A percentile compares a stretch with the other conserved stretches of the same genome.
phyloP scores from a whole-genome alignment of 1,284 basidiomycete genomes.

The Farysia itapuensis region DNA sequence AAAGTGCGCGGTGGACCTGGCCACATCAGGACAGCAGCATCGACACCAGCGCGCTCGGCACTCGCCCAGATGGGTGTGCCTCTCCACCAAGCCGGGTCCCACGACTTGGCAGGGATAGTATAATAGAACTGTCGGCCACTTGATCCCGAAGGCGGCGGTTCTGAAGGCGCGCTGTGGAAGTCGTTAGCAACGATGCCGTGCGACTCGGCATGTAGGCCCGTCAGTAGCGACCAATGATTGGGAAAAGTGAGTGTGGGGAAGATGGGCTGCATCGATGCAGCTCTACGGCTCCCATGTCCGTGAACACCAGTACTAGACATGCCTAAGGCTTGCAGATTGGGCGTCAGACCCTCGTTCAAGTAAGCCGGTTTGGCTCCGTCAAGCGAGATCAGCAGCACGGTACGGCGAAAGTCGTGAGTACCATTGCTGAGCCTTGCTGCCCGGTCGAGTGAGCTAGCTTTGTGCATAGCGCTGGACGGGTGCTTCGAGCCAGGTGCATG shows the following conservation, averaged over 20 bases:
- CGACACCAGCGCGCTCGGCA: slow-evolving; percentile 16
- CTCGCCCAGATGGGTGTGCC: slow-evolving; percentile 42
- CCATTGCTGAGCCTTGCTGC: slow-evolving; percentile 17
- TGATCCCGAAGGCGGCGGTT: neutral
- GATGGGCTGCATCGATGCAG: slow-evolving; percentile 69
- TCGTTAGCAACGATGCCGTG: slow-evolving; percentile 89
- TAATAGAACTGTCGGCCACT: slow-evolving; percentile 34
- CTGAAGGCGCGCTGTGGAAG: slow-evolving; percentile 64
- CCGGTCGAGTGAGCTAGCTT: slow-evolving; percentile 3
- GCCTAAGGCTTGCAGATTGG: slow-evolving; percentile 65
- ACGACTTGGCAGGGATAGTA: slow-evolving; percentile 26
- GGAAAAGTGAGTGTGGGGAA: slow-evolving; percentile 88
- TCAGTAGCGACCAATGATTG: slow-evolving; percentile 58
- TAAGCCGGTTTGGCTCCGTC: slow-evolving; percentile 85
- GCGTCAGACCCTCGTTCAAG: slow-evolving; percentile 76
- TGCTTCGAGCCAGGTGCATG: slow-evolving; percentile 6
- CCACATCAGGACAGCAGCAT: slow-evolving; percentile 41
- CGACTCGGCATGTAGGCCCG: slow-evolving; percentile 61
- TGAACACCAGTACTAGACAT: neutral
- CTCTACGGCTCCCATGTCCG: neutral
- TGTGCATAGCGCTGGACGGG: slow-evolving; percentile 1
- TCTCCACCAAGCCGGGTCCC: slow-evolving; percentile 36
- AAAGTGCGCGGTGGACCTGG: slow-evolving; percentile 41
- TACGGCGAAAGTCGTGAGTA: slow-evolving; percentile 61
- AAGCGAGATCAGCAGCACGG: slow-evolving; percentile 80